Percentiles rank a stretch among this genome's conserved stretches.
Evolutionary conservation across 345 rosid species (phyloP).

Genomic region (Populus simonii): DNA sequence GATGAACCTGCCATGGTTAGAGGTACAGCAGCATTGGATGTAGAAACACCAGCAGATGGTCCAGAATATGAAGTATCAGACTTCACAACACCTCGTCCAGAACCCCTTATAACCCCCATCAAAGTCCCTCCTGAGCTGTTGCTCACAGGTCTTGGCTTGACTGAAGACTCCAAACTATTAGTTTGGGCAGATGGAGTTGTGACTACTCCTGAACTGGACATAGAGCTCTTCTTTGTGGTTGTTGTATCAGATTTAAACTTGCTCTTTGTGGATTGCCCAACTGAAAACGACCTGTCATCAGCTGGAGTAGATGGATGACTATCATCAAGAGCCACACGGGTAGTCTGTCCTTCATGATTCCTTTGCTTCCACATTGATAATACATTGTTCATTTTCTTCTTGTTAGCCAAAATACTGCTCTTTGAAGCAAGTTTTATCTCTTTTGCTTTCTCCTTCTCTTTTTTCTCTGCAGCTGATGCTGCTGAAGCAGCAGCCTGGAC

Average conservation of each 20-base stretch:
- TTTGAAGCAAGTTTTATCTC: constrained; percentile 91
- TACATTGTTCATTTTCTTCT: constrained; percentile 92
- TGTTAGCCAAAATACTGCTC: constrained; percentile 82
- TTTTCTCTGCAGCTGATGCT: constrained; percentile 95
- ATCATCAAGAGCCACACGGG: constrained; percentile 61
- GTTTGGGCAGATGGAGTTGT: constrained; percentile 32
- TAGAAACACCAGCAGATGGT: constrained; percentile 33
- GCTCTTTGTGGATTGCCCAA: constrained; percentile 44
- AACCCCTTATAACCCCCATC: constrained; percentile 86
- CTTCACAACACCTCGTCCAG: constrained; percentile 53
- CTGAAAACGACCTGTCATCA: constrained; percentile 48
- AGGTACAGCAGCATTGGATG: constrained; percentile 18
- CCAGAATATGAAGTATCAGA: constrained; percentile 38
- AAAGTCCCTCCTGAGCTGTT: constrained; percentile 72
- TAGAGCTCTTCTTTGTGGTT: constrained; percentile 38
- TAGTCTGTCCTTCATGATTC: constrained; percentile 78
- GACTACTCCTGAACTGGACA: constrained; percentile 34
- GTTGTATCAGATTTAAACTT: constrained; percentile 51
- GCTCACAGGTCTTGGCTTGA: constrained; percentile 55
- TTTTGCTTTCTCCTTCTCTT: constrained; percentile 85
- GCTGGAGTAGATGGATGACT: constrained; percentile 38
- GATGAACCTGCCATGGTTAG: constrained; percentile 30
- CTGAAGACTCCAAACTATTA: constrained; percentile 38
- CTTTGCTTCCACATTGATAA: constrained; percentile 95
- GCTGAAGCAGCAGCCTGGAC: constrained; percentile 98